These are phyloP conservation scores for Nicotiana tomentosiformis DNA, from an alignment of 257 asterid genomes.

Conservation along the genomic window DNA sequence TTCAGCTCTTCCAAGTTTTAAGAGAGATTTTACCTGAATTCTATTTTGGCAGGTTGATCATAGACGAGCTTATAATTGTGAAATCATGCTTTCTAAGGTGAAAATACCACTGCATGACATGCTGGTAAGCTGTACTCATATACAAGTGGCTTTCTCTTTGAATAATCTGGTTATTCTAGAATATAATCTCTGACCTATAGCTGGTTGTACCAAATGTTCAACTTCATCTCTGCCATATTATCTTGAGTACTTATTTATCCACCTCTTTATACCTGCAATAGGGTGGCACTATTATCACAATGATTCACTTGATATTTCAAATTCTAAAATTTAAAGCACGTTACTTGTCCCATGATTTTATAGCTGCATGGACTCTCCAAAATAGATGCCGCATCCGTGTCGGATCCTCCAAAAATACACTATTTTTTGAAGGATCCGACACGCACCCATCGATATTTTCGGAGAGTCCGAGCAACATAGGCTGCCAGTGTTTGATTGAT, in stretches of 20 bases:
- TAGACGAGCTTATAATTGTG: slow-evolving; percentile 94
- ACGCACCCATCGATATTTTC: too few relatives aligned
- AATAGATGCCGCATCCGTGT: too few relatives aligned
- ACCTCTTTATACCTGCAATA: not conserved
- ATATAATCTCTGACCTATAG: slow-evolving; percentile 1
- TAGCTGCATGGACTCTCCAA: not conserved
- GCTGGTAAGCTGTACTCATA: slow-evolving; percentile 54
- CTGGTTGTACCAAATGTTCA: not conserved
- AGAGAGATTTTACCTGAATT: not conserved
- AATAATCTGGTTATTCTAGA: not conserved
- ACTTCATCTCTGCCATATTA: not conserved
- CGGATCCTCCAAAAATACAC: too few relatives aligned
- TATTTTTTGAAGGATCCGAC: too few relatives aligned
- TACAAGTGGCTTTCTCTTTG: not conserved
- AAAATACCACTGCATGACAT: slow-evolving; percentile 76
- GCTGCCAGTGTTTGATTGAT: not conserved
- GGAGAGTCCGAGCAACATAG: too few relatives aligned
- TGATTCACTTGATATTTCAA: not conserved
- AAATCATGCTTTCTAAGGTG: slow-evolving; percentile 92
- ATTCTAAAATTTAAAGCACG: not conserved
- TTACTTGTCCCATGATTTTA: not conserved
- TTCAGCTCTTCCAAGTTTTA: not conserved
- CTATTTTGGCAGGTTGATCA: slow-evolving; percentile 64
- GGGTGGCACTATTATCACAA: not conserved
- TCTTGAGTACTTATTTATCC: not conserved